phyloP scores from a whole-genome alignment of 805 yeast genomes.

The Kluyveromyces nonfermentans region DNA sequence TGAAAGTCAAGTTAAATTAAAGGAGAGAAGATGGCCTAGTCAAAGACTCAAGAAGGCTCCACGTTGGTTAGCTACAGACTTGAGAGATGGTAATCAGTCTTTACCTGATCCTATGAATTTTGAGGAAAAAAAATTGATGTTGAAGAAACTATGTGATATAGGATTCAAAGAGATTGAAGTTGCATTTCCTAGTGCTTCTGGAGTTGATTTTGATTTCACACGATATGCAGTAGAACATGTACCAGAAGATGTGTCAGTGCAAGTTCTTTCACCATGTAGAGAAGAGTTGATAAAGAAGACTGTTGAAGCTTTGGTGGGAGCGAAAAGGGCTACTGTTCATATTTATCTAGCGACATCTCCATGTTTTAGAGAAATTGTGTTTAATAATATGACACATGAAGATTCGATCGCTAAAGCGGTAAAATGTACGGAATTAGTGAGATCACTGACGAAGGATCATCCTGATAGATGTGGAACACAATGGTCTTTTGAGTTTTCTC shows the following conservation, averaged over 20 bases:
- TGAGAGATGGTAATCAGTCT: constrained; percentile 79
- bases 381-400: constrained; percentile 46
- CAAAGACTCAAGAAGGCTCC: constrained; percentile 53
- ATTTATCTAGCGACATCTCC: constrained; percentile 70
- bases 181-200: constrained; percentile 74
- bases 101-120: constrained; percentile 83
- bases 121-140: constrained; percentile 64
- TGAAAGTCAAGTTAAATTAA: constrained; percentile 41
- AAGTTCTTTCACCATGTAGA: constrained; percentile 69
- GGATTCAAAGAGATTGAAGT: constrained; percentile 83
- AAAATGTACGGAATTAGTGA: constrained; percentile 51
- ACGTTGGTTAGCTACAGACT: constrained; percentile 75
- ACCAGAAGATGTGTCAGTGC: constrained; percentile 69
- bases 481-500: constrained; percentile 74
- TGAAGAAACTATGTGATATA: constrained; percentile 54
- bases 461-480: constrained; percentile 42
- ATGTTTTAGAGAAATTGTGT: constrained; percentile 63
- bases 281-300: constrained; percentile 65
- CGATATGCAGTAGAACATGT: constrained; percentile 62
- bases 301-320: constrained; percentile 63
- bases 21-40: constrained; percentile 65
- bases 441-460: constrained; percentile 61
- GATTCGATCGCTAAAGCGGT: constrained; percentile 55
- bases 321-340: constrained; percentile 67
- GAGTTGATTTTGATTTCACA: constrained; percentile 73